Evolutionary conservation across 768 basidiomycete species (phyloP), one percentile per base, ranked within the genome.

Genomic region (Cantharellus anzutake): DNA sequence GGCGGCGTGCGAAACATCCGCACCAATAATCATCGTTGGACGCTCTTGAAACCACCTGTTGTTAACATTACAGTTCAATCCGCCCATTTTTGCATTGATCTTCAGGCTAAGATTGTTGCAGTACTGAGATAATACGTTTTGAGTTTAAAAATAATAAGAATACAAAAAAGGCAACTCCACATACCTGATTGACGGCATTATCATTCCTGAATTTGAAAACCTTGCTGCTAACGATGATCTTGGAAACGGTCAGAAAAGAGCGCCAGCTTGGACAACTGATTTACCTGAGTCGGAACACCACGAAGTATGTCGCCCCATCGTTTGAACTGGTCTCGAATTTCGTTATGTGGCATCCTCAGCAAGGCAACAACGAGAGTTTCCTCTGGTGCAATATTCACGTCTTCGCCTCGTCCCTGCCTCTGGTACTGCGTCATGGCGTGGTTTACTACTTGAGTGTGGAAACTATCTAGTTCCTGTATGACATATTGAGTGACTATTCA

Each of bases 71-170:
- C 90, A 87, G 63, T 91, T 91, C 34, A 82, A 71, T 0, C 88
- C 88, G 3, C 86, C 85, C 0, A 89, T 78, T 69, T 91, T 91
- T 40, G 80, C 80, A 64, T 91, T 91, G 4, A 86, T 76, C 65
- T 91, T 90, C 60, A 90, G 70, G 0, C 84, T 83, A 41, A 88
- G 55, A 41, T 60, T 90, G 20, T 86, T 83, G 59, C 87, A 77
- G 67, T 90, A 91, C 63, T 89, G 52, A 37, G 20, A 29, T 29
- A 29, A 29, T 29, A 29, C 20, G 20, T 29, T 29, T 29, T 29
- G 20, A 29, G 11, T 55, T 11, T 37, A 11, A 11, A 7, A 55
- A 11, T 11, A 55, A 7, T 55, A 37, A 55, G 35, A 7, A 7
- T 11, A 37, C 11, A 37, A 11, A 55, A 37, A 11, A 11, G 52